These are phyloP conservation scores for Neocatenulostroma microsporum DNA, from an alignment of 2,329 filamentous ascomycete genomes.

Conservation along the genomic window DNA sequence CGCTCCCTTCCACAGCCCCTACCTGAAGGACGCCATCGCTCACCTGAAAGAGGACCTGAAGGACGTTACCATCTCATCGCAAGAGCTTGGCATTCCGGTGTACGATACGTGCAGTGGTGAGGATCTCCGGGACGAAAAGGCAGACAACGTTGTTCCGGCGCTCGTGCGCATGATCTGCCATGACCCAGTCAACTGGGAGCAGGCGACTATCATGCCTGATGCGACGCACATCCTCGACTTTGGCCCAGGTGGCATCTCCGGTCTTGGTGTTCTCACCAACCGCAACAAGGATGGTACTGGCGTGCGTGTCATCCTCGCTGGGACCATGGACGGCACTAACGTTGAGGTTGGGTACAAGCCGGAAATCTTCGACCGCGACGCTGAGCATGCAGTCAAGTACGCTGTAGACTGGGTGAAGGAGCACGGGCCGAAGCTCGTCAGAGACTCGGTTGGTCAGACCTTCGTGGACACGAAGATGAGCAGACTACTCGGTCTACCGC, in stretches of 20 bases:
- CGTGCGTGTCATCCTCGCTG: constrained; percentile 90
- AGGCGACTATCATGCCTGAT: constrained; percentile 78
- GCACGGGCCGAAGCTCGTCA: constrained; percentile 84
- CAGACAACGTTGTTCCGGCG: constrained; percentile 73
- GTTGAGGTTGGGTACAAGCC: constrained; percentile 94
- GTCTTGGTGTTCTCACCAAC: constrained; percentile 90
- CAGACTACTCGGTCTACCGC: constrained; percentile 72
- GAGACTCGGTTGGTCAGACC: constrained; percentile 79
- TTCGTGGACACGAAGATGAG: constrained; percentile 98
- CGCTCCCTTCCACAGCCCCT: constrained; percentile 95
- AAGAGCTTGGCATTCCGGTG: constrained; percentile 71
- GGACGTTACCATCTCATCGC: constrained; percentile 66
- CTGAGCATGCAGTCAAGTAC: constrained; percentile 88
- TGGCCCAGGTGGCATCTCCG: constrained; percentile 92
- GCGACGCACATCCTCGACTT: constrained; percentile 96
- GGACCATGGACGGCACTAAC: constrained; percentile 84
- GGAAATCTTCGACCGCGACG: constrained; percentile 93
- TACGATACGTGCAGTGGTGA: constrained; percentile 84
- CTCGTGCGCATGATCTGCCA: constrained; percentile 90
- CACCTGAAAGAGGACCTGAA: constrained; percentile 83
- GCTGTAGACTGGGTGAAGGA: constrained; percentile 97
- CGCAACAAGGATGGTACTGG: constrained; percentile 98
- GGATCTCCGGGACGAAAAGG: constrained; percentile 64
- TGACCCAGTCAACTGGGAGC: constrained; percentile 93
- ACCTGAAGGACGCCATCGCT: constrained; percentile 72